Base-by-base conservation (phyloP, 2,329 filamentous ascomycete species). In the Diaporthe australafricana region DNA sequence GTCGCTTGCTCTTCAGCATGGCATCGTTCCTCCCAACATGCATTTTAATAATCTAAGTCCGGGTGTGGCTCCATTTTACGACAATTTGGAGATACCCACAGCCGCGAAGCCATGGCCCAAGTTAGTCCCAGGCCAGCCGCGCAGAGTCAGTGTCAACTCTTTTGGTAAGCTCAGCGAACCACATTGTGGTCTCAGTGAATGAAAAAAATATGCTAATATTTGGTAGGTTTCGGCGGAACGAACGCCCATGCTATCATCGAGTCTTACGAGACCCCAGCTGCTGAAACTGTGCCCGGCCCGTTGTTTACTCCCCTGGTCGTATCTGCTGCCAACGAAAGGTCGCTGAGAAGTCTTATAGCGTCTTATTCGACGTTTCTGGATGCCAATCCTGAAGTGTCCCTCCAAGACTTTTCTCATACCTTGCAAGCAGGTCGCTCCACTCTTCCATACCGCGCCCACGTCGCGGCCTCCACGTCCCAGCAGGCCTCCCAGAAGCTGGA, bases 261-360 rank as follows among this genome's bases (percentile, higher is more conserved):
- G 40, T 27, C n/a, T 8, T 71, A 63, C 17, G 2, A 9, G 27
- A 8, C 8, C 5, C 32, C 14, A 4, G 3, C 12, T 2, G 30
- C 3, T 20, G 20, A 6, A 16, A 3, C 17, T 5, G 20, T 8
- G 4, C 16, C 30, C 70, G 79, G 17, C 74, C n/a, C 40, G 27
- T 78, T 7, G 45, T 48, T 47, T 9, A 47, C 42, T 2, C 42
- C 42, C 42, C 9, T 47, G 17, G 9, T 78, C n/a, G 35, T 81
- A 68, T 80, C 79, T 2, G 79, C 79, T 9, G 75, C 77, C 14
- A 80, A 79, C 6, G 74, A 76, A 20, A 77, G 75, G 35, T 79
- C 80, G 0, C 55, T 81, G 25, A 66, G 72, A 17, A 73, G 74
- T 40, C 71, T 79, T 5, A 48, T 76, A 35, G 32, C 50, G 3